A percentile compares a stretch with the other conserved stretches of the same genome.
phyloP scores from a whole-genome alignment of 2,329 filamentous ascomycete species.

The Arthrobotrys pseudoclavata region DNA sequence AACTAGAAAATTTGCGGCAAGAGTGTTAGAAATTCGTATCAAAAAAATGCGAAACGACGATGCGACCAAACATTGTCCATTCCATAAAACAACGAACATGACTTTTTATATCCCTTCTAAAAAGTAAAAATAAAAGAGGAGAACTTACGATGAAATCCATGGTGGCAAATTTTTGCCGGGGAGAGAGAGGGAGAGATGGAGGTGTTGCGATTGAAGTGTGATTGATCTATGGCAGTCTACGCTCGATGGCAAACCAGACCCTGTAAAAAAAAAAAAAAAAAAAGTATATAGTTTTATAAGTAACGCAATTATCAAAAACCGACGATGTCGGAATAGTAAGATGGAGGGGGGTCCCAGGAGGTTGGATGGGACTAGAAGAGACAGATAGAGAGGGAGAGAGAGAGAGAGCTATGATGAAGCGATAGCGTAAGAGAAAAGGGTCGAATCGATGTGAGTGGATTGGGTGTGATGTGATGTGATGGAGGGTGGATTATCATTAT shows the following conservation, averaged over 20 bases:
- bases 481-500: constrained; percentile 11
- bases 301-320: not conserved
- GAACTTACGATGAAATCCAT: constrained; percentile 62
- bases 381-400: constrained; percentile 8
- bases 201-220: constrained; percentile 8
- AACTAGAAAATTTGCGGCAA: constrained; percentile 69
- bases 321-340: not conserved
- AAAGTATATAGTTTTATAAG: not conserved
- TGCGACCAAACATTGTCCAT: not conserved
- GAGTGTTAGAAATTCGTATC: constrained; percentile 51
- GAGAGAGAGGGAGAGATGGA: constrained; percentile 14
- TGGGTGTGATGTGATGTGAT: constrained; percentile 1
- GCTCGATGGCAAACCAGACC: constrained; percentile 5
- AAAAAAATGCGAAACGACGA: constrained; percentile 26
- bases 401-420: constrained; percentile 22
- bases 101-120: not conserved
- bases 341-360: constrained; percentile 11
- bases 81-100: too few relatives aligned
- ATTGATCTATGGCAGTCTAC: not conserved
- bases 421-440: constrained; percentile 48
- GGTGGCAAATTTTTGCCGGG: constrained; percentile 43
- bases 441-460: constrained; percentile 17
- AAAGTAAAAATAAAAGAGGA: not conserved
- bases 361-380: constrained; percentile 31
- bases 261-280: not conserved